Evolutionary conservation across 768 basidiomycete species (phyloP).

Genomic region (Pleurotus djamor): DNA sequence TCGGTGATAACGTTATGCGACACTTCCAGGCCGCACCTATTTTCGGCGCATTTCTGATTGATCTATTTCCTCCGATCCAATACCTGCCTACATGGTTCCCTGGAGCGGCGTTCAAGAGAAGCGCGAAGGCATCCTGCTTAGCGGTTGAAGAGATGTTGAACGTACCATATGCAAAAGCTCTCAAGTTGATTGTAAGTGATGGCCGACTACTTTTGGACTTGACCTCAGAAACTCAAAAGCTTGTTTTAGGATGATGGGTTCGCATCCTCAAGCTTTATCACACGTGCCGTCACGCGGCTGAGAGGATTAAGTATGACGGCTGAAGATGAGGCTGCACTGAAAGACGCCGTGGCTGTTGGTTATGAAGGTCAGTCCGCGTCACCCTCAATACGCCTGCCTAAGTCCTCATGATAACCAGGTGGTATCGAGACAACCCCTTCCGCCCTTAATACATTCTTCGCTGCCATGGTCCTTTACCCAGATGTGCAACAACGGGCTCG

Average conservation of each 20-base stretch:
- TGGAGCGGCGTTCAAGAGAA: background rate
- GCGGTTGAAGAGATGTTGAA: background rate
- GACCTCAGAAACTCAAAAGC: background rate
- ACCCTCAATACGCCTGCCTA: too few relatives aligned
- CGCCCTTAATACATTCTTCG: background rate
- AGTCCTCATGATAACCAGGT: background rate
- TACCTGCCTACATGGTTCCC: background rate
- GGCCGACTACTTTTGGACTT: too few relatives aligned
- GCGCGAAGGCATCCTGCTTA: background rate
- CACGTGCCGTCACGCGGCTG: too few relatives aligned
- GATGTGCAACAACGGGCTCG: background rate
- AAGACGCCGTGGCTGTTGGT: too few relatives aligned
- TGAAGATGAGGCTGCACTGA: too few relatives aligned
- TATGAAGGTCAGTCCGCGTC: too few relatives aligned
- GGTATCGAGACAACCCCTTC: background rate
- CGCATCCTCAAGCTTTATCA: too few relatives aligned
- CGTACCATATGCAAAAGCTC: background rate
- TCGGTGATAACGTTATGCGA: conserved; percentile 50
- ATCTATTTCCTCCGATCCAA: conserved; percentile 35
- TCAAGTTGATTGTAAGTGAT: too few relatives aligned
- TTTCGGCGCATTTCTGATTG: conserved; percentile 53
- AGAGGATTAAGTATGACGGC: too few relatives aligned
- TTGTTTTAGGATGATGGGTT: too few relatives aligned
- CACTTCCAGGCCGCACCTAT: conserved; percentile 48
- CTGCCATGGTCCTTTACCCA: background rate